These are phyloP conservation scores for Candida arabinofermentans DNA, from an alignment of 805 yeast genomes.

Conservation along the genomic window DNA sequence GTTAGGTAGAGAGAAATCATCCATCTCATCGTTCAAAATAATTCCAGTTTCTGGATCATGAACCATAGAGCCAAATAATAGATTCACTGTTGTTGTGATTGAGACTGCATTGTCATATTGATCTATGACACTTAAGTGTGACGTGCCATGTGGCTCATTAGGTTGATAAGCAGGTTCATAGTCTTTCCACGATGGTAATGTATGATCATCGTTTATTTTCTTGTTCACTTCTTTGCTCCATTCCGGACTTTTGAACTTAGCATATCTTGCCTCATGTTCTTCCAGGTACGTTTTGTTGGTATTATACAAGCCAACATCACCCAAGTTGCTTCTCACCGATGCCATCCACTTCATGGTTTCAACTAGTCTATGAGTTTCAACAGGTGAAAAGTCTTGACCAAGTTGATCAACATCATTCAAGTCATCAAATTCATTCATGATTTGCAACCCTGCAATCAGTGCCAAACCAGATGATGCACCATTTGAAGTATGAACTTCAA, in stretches of 20 bases:
- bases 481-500: slow-evolving; percentile 47
- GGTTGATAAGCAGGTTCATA: slow-evolving; percentile 78
- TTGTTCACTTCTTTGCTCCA: slow-evolving; percentile 54
- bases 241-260: slow-evolving; percentile 41
- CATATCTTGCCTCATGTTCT: slow-evolving; percentile 35
- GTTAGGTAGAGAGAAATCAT: slow-evolving; percentile 79
- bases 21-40: slow-evolving; percentile 87
- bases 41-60: slow-evolving; percentile 82
- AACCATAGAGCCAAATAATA: slow-evolving; percentile 77
- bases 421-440: slow-evolving; percentile 44
- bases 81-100: slow-evolving; percentile 84
- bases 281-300: slow-evolving; percentile 19
- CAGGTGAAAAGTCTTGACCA: slow-evolving; percentile 38
- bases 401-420: slow-evolving; percentile 24
- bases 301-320: slow-evolving; percentile 47
- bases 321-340: slow-evolving; percentile 78
- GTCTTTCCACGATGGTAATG: slow-evolving; percentile 61
- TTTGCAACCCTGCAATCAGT: slow-evolving; percentile 65
- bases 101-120: slow-evolving; percentile 70
- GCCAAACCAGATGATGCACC: slow-evolving; percentile 89
- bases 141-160: slow-evolving; percentile 84
- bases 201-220: slow-evolving; percentile 52
- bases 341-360: slow-evolving; percentile 96
- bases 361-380: slow-evolving; percentile 61
- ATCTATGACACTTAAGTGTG: slow-evolving; percentile 83